Percentiles rank a stretch among this genome's conserved stretches.
Evolutionary conservation across 257 asterid species (phyloP).

Genomic region (Lycium barbarum): DNA sequence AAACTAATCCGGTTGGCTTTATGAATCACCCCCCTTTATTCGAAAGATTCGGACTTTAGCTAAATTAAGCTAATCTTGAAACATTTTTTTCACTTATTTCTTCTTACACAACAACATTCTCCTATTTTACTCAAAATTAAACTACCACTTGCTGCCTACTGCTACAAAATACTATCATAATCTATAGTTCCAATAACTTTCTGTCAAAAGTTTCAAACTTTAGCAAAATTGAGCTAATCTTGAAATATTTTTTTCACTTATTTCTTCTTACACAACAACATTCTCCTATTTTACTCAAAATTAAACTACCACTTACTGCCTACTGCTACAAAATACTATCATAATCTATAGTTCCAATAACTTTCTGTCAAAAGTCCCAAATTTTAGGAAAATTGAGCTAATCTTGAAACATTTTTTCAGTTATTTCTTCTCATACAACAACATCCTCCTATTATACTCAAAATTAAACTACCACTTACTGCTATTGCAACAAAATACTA

Average conservation of each 20-base stretch:
- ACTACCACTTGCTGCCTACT: background rate
- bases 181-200: background rate
- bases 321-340: background rate
- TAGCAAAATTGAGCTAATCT: background rate
- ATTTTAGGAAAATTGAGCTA: background rate
- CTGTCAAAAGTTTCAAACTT: background rate
- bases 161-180: background rate
- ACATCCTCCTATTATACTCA: background rate
- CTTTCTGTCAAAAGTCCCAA: background rate
- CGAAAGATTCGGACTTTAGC: background rate
- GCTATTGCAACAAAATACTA: background rate
- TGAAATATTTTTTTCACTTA: background rate
- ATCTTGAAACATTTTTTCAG: background rate
- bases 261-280: background rate
- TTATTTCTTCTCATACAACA: slow-evolving; percentile 1
- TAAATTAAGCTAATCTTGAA: background rate
- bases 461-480: background rate
- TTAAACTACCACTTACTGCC: background rate
- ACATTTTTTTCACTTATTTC: background rate
- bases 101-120: background rate
- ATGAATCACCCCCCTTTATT: too few species aligned
- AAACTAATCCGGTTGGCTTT: too few species aligned
- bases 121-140: background rate
- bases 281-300: background rate
- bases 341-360: background rate